phyloP scores from a whole-genome alignment of 208 protist species.

The Endotrypanum monterogeii region DNA sequence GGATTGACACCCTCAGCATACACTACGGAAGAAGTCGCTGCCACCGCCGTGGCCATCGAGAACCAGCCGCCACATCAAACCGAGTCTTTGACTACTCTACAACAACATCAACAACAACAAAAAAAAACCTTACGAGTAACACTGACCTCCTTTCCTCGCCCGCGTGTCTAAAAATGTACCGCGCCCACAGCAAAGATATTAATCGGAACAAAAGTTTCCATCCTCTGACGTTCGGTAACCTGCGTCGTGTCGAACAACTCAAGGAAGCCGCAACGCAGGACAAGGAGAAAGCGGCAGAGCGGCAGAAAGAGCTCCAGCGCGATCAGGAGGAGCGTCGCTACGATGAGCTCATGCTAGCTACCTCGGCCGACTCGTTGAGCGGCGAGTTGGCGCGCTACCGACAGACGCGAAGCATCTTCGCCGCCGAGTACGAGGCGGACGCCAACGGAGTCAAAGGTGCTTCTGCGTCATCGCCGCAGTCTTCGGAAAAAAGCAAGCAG shows the following conservation, averaged over 20 bases:
- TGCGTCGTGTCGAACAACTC: slow-evolving; percentile 68
- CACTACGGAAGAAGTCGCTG: not conserved
- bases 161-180: slow-evolving; percentile 56
- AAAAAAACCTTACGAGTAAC: not conserved
- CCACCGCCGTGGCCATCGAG: too few species aligned
- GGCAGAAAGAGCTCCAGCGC: slow-evolving; percentile 49
- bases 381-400: slow-evolving; percentile 46
- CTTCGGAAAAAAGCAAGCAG: slow-evolving; percentile 1
- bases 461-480: not conserved
- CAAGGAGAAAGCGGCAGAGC: slow-evolving; percentile 42
- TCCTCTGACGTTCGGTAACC: slow-evolving; percentile 76
- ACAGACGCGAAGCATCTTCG: slow-evolving; percentile 75
- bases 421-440: slow-evolving; percentile 43
- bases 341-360: slow-evolving; percentile 57
- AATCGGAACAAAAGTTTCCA: slow-evolving; percentile 92
- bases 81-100: too few species aligned
- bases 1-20: too few species aligned
- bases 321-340: slow-evolving; percentile 85
- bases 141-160: not conserved
- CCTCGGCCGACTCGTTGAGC: slow-evolving; percentile 27
- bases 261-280: slow-evolving; percentile 45
- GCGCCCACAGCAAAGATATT: slow-evolving; percentile 87
- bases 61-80: too few species aligned
- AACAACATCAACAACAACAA: too few species aligned
- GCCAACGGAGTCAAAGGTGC: not conserved